A percentile compares a stretch with the other conserved stretches of the same genome.
These are phyloP conservation scores for Encephalitozoon intestinalis DNA, from an alignment of 371 early-diverging fungal genomes.

Conservation along the genomic window DNA sequence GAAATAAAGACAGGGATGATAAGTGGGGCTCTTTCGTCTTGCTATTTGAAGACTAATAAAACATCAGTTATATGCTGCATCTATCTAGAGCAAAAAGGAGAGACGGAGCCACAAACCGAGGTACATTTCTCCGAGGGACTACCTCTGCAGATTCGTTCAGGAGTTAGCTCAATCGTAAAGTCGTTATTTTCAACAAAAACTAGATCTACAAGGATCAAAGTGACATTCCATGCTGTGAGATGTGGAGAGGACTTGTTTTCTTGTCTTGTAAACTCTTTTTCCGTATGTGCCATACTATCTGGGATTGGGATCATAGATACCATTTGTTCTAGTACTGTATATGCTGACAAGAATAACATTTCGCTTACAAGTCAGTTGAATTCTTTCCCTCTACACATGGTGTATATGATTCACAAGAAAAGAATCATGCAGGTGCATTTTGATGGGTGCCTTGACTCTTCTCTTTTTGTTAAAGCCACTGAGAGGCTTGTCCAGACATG, in stretches of 20 bases:
- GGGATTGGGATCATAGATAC: background rate
- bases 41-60: background rate
- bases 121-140: background rate
- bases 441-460: background rate
- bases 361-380: background rate
- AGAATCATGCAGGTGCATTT: background rate
- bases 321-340: background rate
- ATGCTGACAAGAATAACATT: background rate
- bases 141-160: background rate
- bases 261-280: constrained; percentile 4
- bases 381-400: background rate
- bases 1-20: background rate
- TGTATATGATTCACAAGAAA: background rate
- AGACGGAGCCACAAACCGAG: background rate
- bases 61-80: constrained; percentile 11
- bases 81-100: constrained; percentile 6
- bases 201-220: background rate
- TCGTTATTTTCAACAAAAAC: background rate
- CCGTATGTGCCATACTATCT: background rate
- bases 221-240: background rate
- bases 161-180: background rate
- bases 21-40: background rate
- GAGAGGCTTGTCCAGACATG: background rate
- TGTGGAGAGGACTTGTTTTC: constrained; percentile 1
- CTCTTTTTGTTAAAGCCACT: background rate